These are phyloP conservation scores for Trifolium dubium DNA, from an alignment of 306 rosid genomes.

Conservation along the genomic window DNA sequence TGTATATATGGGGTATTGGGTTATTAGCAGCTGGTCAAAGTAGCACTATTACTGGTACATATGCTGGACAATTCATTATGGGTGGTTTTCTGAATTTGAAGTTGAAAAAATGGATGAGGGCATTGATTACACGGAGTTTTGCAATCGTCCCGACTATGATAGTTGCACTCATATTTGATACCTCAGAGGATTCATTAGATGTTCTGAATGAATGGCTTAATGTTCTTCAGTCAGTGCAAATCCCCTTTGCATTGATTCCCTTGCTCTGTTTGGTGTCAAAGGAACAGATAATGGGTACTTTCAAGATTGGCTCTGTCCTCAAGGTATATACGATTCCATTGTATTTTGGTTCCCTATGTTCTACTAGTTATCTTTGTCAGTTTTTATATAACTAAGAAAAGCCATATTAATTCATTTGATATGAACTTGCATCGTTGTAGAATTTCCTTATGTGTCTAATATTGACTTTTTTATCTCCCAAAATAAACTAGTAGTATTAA, in stretches of 20 bases:
- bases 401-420: constrained; percentile 19
- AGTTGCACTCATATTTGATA: constrained; percentile 82
- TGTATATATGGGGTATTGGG: constrained; percentile 94
- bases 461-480: no score
- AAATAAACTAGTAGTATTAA: no score
- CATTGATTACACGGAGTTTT: constrained; percentile 84
- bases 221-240: constrained; percentile 94
- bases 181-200: constrained; percentile 74
- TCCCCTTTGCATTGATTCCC: constrained; percentile 97
- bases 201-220: constrained; percentile 94
- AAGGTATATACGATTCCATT: constrained; percentile 58
- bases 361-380: constrained; percentile 1
- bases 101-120: constrained; percentile 93
- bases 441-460: no score
- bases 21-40: constrained; percentile 97
- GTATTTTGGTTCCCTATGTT: constrained; percentile 15
- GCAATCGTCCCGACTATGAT: constrained; percentile 88
- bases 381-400: constrained; percentile 19
- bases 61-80: constrained; percentile 99
- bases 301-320: constrained; percentile 76
- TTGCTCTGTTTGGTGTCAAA: constrained; percentile 89
- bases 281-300: constrained; percentile 91
- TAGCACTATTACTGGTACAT: constrained; percentile 97
- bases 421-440: neutral
- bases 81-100: constrained; percentile 86